Base-by-base conservation (phyloP, 116 monocot genomes). In the Zostera marina region DNA sequence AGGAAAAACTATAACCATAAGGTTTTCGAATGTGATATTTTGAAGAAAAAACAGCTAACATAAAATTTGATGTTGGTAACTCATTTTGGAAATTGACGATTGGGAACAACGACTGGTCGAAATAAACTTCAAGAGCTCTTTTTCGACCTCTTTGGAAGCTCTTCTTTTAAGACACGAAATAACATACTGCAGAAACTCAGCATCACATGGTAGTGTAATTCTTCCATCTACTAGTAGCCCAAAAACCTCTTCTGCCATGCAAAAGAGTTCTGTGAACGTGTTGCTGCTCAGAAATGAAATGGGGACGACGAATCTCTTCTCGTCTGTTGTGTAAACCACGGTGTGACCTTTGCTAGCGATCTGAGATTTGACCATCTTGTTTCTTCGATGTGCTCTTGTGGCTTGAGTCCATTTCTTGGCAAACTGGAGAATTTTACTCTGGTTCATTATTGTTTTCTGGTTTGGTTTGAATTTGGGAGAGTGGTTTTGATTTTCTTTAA, bases 191-290 rank as follows among this genome's bases (percentile, higher is more conserved):
- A 71, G 26, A 57, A 64, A 43, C 4, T 17, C 21, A 1, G 65
- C 58, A 59, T 59, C 64, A 12, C 64, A 71, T 7, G 71, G 65
- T 40, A 71, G 38, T 8, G 26, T 53, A 22, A 71, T 64, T 5
- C 51, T 52, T 39, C 58, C 44, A 52, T 70, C 56, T 11, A 21
- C 4, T 13, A 52, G 58, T 13, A 64, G 20, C 13, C 64, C 71
- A 7, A 71, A 71, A 49, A 58, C 39, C 44, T 65, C 59, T 25
- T 64, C 65, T 9, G 71, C 53, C 57, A 65, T 58, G 2, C 45
- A 17, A 17, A 71, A 44, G 9, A 71, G 65, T 26, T 65, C 59
- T 22, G 26, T 41, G 44, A 65, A 71, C 21, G 65, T 52, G 64
- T 13, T 52, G 52, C 44, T 65, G 52, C 56, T 44, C 2, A 71